Base-by-base conservation (phyloP, 495 filamentous ascomycete species). In the Xylaria flabelliformis region DNA sequence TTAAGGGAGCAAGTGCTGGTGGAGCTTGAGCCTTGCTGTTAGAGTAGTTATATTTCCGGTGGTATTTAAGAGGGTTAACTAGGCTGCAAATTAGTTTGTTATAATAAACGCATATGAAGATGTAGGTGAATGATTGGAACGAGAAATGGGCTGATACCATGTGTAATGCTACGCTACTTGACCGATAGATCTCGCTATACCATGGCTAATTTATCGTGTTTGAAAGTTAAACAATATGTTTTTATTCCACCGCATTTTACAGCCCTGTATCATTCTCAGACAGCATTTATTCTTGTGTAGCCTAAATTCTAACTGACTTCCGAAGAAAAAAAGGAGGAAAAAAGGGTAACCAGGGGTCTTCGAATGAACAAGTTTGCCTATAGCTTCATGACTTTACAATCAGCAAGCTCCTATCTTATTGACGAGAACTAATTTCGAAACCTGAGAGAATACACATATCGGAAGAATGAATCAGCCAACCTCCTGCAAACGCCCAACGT, bases 1-100 rank as follows among this genome's bases (percentile, higher is more conserved):
- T 88, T 4, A 84, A 6, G 84, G 64, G 85, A 86, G 72, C 76
- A 78, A 21, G 85, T 82, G 8, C 74, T 87, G 51, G 73, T 75
- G 15, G 77, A 73, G 41, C 69, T 71, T 13, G 48, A 44, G 36
- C 34, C 61, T 9, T 46, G 39, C 46, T 21, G 61, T 24, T 65
- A 46, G 34, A 19, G 12, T 9, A 4, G 9, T 46, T 7, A 9
- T 34, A 17, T 46, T 29, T 32, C 13, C 32, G 21, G 15, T 17
- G 24, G 19, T 12, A 19, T 41, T 62, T 1, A 3, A 4, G n/a
- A 4, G 26, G 59, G n/a, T 6, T 0, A 26, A 9, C 3, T 41
- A 6, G 34, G 34, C 19, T 41, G 21, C 32, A 7, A 24, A 61
- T 61, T 3, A 1, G 2, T 32, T 61, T 15, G 32, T 12, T 39